Base-by-base conservation (phyloP, 192 early-diverging fungal species). In the Podochytrium sp. region DNA sequence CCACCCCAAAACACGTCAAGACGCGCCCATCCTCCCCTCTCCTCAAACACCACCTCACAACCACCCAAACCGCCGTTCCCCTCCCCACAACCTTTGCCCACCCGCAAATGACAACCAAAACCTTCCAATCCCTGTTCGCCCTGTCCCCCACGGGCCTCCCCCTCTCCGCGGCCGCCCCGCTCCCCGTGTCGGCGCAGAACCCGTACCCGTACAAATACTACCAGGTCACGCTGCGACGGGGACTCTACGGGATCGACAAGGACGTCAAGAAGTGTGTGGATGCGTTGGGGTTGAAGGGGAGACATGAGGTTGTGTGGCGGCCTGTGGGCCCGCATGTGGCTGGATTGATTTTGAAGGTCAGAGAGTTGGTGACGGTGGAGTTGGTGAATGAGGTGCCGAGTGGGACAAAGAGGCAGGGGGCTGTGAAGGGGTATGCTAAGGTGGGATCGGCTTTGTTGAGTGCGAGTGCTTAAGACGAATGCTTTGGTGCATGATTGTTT, bases 261-360 rank as follows among this genome's bases (percentile, higher is more conserved):
- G 63, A 57, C 33, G 86, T 83, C 30, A 77, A 79, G 60, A 69
- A 84, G 55, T 77, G 83, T 29, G 86, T 84, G 12, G 57, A 77
- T 23, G 80, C 83, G 1, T 63, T 92, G 33, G 89, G 89, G 0
- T 73, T 92, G 55, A 71, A 67, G 25, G 73, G 80, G 12, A 74
- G 89, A 27, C 86, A 89, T 43, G 79, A 88, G 57, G 80, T 86
- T 2, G 83, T 89, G 3, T 89, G 85, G 77, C 73, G 81, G 27
- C 77, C 76, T 3, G 84, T 90, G 3, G 76, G 74, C 20, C 82
- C 83, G 41, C 68, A 80, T 35, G 56, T 77, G 7, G 91, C 89
- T 2, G 91, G 89, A n/a, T 79, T 79, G 58, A 79, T 92, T 14
- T 60, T 92, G 34, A 90, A 85, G 78, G 70, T 90, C 25, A 84